Evolutionary conservation across 2,329 filamentous ascomycete genomes (phyloP).

Genomic region (Phymatotrichopsis omnivora): DNA sequence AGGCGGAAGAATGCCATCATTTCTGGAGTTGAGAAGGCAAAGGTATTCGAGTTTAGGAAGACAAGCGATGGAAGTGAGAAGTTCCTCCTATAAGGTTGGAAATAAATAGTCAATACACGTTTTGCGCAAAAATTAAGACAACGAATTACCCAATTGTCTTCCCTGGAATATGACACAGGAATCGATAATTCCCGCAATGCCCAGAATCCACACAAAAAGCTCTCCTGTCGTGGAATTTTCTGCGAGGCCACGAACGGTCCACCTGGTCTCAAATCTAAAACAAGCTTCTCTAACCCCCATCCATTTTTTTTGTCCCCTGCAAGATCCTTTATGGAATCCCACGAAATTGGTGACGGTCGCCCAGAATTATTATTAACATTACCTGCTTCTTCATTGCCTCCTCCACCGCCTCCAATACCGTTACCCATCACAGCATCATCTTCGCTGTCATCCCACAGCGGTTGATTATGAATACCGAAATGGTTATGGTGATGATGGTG

Average conservation of each 20-base stretch:
- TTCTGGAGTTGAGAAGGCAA: slow-evolving; percentile 4
- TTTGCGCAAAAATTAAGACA: not conserved
- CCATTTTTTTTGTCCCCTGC: not conserved
- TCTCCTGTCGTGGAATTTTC: not conserved
- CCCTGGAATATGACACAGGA: slow-evolving; percentile 2
- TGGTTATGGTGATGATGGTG: too few relatives aligned
- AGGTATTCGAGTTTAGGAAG: slow-evolving; percentile 4
- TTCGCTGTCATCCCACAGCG: too few relatives aligned
- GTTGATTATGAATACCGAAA: too few relatives aligned
- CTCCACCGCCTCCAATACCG: not conserved
- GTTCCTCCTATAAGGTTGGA: not conserved
- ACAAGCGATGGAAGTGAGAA: not conserved
- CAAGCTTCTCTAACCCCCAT: slow-evolving; percentile 4
- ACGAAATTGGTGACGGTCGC: not conserved
- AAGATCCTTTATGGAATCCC: not conserved
- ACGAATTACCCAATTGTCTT: not conserved
- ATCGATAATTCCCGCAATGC: slow-evolving; percentile 1
- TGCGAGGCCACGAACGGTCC: not conserved
- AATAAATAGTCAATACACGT: not conserved
- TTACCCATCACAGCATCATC: not conserved
- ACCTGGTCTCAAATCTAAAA: not conserved
- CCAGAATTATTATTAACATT: not conserved
- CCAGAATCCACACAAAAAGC: slow-evolving; percentile 7
- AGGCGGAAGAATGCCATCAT: too few relatives aligned
- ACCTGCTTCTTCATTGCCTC: not conserved